Base-by-base conservation (phyloP, 345 rosid species). In the Balakata baccata region DNA sequence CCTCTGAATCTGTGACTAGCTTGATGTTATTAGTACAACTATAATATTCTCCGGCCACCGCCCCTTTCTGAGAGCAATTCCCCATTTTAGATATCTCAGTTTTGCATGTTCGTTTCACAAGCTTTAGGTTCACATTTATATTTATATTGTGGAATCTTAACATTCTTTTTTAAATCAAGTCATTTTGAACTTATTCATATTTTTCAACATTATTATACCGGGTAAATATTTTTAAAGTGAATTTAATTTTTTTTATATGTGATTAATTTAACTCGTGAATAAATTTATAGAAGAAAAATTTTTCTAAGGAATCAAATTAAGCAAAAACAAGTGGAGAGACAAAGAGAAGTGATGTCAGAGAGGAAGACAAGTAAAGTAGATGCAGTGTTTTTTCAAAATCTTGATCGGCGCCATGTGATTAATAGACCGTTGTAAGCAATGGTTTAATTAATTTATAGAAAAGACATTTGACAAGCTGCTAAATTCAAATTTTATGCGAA, bases 61-160 rank as follows among this genome's bases (percentile, higher is more conserved):
- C 64, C 2, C 87, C 86, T 71, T 81, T 86, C 56, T 83, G 63
- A 66, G 89, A 82, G 76, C 90, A 89, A 79, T 87, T 89, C 49
- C 92, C 90, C 92, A 89, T 89, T 25, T 41, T 13, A 43, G 9
- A 29, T 29, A 11, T 17, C 9, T 11, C 5, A 18, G 59, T 53
- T 53, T 53, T 43, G 47, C 34, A 43, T 7, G n/a, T 3, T 53
- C 4, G 1, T 16, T 4, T 43, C 8, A 20, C 17, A 2, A 66
- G 34, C 53, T 22, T 2, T 7, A 4, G 29, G 14, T 68, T 51
- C 16, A 49, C 16, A 58, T 60, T 25, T 34, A 71, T 61, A 39
- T 34, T 43, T 43, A 43, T 43, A 5, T 6, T 43, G 47, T 29
- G 34, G 34, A 29, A 29, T 29, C 34, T 29, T 29, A 29, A 1